A percentile compares a stretch with the other conserved stretches of the same genome.
These are phyloP conservation scores for Trichoderma breve DNA, from an alignment of 2,329 filamentous ascomycete species.

Conservation along the genomic window DNA sequence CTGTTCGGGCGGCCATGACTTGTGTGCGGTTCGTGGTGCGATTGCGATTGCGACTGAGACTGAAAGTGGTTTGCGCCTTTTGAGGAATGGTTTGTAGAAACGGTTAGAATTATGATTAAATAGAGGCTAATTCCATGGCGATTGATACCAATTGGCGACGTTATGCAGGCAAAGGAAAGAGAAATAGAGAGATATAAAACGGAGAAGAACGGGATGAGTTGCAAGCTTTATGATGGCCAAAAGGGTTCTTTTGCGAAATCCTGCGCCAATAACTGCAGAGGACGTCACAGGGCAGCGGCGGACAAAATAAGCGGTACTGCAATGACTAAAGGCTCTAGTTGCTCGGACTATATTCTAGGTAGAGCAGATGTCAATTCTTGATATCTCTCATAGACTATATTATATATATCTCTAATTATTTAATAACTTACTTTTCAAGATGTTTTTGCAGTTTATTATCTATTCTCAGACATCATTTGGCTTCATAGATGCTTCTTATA, in stretches of 20 bases:
- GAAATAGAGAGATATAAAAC: background rate
- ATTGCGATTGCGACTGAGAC: background rate
- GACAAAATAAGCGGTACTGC: background rate
- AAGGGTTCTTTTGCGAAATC: background rate
- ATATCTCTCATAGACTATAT: background rate
- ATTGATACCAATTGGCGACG: background rate
- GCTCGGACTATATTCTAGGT: accelerated
- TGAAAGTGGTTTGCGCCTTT: background rate
- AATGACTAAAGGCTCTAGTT: background rate
- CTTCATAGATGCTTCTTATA: background rate
- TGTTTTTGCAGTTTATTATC: background rate
- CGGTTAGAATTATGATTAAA: background rate
- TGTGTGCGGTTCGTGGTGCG: background rate
- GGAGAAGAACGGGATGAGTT: background rate
- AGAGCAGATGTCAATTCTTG: background rate
- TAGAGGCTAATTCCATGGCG: background rate
- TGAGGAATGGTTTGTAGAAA: background rate
- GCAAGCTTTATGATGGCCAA: background rate
- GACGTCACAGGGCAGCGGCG: background rate
- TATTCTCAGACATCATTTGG: background rate
- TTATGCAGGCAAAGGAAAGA: background rate
- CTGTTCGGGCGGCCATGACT: slow-evolving; percentile 22
- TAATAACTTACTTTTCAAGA: background rate
- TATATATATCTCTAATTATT: no score
- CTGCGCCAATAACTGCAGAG: background rate